Percentiles rank a stretch among this genome's conserved stretches.
Conservation (phyloP, 176 grass and related monocot species). For the Neostapfia colusana region DNA sequence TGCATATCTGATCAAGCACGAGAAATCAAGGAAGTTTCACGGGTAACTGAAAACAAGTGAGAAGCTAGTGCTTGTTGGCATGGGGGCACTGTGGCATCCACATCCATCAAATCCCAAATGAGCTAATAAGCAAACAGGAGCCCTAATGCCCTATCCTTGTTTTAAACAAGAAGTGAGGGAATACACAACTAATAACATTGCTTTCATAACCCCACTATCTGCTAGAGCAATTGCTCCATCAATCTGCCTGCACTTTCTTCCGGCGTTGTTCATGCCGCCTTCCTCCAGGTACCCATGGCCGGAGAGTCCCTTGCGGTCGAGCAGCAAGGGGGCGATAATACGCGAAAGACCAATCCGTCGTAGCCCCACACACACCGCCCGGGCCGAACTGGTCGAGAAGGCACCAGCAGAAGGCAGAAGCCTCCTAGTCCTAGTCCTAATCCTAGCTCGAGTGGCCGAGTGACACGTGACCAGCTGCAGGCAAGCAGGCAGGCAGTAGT, state of each 20-base stretch:
- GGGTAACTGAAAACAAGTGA: constrained; percentile 46
- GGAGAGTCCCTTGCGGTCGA: too few species aligned
- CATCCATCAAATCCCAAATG: constrained; percentile 47
- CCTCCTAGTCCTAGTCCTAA: too few species aligned
- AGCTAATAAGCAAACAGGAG: constrained; percentile 51
- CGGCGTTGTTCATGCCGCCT: too few species aligned
- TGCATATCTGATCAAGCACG: constrained; percentile 31
- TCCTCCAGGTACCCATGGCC: too few species aligned
- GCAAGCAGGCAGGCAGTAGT: too few species aligned
- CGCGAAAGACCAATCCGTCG: too few species aligned
- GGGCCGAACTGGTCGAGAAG: too few species aligned
- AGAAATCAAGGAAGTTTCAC: constrained; percentile 41
- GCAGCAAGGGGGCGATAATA: too few species aligned
- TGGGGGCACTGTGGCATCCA: constrained; percentile 43
- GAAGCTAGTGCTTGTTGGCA: constrained; percentile 56
- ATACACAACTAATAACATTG: constrained; percentile 33
- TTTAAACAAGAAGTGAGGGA: constrained; percentile 39
- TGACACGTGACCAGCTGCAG: too few species aligned
- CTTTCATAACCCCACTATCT: constrained; percentile 48
- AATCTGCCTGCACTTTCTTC: constrained; percentile 33
- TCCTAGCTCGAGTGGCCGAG: too few species aligned
- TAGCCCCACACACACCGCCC: too few species aligned
- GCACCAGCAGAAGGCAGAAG: too few species aligned
- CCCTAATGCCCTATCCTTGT: constrained; percentile 13
- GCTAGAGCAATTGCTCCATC: background rate